These are phyloP conservation scores for Arctium lappa DNA, from an alignment of 129 eudicot genomes.

Conservation along the genomic window DNA sequence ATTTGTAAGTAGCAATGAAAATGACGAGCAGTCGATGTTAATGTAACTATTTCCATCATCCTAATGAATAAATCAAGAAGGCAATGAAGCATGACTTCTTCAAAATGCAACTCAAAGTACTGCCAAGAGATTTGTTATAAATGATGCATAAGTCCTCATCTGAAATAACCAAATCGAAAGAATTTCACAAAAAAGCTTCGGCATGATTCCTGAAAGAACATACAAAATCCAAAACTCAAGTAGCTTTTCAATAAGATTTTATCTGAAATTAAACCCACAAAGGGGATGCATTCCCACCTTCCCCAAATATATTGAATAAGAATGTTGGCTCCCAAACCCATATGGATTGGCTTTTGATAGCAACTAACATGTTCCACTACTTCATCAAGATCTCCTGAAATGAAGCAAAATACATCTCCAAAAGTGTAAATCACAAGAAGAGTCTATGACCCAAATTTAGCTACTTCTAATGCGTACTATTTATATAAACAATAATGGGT, in stretches of 20 bases:
- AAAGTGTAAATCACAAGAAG: no score
- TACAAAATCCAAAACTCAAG: background rate
- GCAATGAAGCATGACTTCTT: constrained; percentile 32
- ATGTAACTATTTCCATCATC: no score
- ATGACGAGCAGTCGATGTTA: no score
- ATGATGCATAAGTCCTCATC: constrained; percentile 71
- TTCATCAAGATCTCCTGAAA: no score
- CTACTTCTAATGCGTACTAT: no score
- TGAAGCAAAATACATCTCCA: no score
- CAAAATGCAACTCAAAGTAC: constrained; percentile 57
- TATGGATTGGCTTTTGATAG: constrained; percentile 55
- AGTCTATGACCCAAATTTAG: no score
- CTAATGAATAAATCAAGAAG: no score
- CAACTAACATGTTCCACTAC: constrained; percentile 50
- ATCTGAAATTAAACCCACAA: background rate
- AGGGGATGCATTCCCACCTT: constrained; percentile 34
- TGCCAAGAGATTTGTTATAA: constrained; percentile 67
- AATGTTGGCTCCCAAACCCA: constrained; percentile 77
- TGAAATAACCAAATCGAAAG: constrained; percentile 69
- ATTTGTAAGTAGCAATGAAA: no score
- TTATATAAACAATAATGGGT: background rate
- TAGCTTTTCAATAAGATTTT: background rate
- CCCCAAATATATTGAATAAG: no score
- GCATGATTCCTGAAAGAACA: constrained; percentile 55
- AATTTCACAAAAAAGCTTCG: constrained; percentile 64